phyloP scores from a whole-genome alignment of 495 filamentous ascomycete species.

The Penicillium argentinense region DNA sequence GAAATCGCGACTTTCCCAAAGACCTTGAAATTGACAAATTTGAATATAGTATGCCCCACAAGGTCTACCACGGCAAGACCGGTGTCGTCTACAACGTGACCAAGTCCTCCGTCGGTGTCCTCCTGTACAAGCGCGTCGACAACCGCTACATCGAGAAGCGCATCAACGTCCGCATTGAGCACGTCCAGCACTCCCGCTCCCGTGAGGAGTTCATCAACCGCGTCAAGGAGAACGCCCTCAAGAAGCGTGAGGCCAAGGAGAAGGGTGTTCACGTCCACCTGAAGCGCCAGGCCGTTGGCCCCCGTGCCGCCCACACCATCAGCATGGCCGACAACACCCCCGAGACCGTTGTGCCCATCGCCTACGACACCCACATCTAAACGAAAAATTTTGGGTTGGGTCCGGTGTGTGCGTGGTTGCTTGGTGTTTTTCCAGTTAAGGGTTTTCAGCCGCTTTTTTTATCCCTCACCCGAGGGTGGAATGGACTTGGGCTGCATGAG shows the following conservation, averaged over 20 bases:
- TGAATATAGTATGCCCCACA: constrained; percentile 85
- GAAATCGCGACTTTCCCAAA: neutral
- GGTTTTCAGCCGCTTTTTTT: constrained; percentile 36
- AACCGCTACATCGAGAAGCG: constrained; percentile 99
- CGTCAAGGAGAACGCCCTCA: constrained; percentile 91
- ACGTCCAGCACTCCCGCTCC: constrained; percentile 89
- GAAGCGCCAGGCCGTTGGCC: constrained; percentile 83
- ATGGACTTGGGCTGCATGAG: constrained; percentile 41
- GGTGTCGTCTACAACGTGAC: constrained; percentile 98
- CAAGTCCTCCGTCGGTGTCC: constrained; percentile 91
- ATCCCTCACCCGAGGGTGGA: constrained; percentile 23
- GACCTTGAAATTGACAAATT: constrained; percentile 28
- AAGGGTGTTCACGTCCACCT: constrained; percentile 82
- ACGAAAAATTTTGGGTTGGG: constrained; percentile 37
- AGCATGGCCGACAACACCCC: constrained; percentile 73
- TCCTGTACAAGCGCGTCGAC: constrained; percentile 97
- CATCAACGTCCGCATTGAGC: constrained; percentile 97
- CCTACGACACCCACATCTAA: constrained; percentile 99
- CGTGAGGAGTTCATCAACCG: constrained; percentile 93
- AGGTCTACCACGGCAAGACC: constrained; percentile 99
- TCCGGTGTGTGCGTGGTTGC: constrained; percentile 44
- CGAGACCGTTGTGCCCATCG: constrained; percentile 85
- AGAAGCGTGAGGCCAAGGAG: constrained; percentile 88
- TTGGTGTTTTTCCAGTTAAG: constrained; percentile 42
- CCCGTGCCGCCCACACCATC: constrained; percentile 77